These are phyloP conservation scores for Periconia digitata DNA, from an alignment of 2,329 filamentous ascomycete genomes.

Conservation along the genomic window DNA sequence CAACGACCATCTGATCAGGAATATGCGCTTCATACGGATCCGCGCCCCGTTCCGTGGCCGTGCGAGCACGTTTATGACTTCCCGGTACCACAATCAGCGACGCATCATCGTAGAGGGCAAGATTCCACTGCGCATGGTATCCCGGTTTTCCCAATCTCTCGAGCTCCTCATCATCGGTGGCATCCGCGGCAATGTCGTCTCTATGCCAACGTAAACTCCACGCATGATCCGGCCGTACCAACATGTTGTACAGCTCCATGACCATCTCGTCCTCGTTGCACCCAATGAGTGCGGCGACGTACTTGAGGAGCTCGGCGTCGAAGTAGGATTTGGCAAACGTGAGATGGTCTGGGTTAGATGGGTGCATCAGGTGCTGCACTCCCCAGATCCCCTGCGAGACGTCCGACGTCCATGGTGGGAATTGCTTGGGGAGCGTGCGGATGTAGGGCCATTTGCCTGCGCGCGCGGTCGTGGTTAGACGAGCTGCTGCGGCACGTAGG, in stretches of 20 bases:
- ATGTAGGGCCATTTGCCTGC: conserved; percentile 78
- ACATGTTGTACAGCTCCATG: conserved; percentile 86
- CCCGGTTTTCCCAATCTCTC: conserved; percentile 61
- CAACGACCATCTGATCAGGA: conserved; percentile 66
- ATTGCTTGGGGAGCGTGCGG: conserved; percentile 85
- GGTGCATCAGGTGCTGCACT: conserved; percentile 82
- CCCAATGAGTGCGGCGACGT: conserved; percentile 66
- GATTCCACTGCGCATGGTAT: conserved; percentile 84
- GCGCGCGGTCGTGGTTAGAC: conserved; percentile 64
- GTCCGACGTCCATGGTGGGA: conserved; percentile 77
- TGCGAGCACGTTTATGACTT: conserved; percentile 71
- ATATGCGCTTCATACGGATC: conserved; percentile 64
- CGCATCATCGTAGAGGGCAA: conserved; percentile 75
- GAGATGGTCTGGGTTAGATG: conserved; percentile 62
- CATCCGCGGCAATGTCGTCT: conserved; percentile 74
- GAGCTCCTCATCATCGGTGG: conserved; percentile 67
- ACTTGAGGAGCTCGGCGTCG: conserved; percentile 61
- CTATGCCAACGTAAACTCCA: conserved; percentile 84
- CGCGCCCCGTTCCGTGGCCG: conserved; percentile 67
- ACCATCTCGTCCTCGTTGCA: conserved; percentile 62
- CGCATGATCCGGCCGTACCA: conserved; percentile 69
- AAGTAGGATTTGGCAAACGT: conserved; percentile 74
- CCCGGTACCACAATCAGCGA: conserved; percentile 75
- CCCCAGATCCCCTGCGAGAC: conserved; percentile 76
- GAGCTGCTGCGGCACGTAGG: conserved; percentile 62